Evolutionary conservation across 2,329 filamentous ascomycete genomes (phyloP).

Genomic region (Colletotrichum horii): DNA sequence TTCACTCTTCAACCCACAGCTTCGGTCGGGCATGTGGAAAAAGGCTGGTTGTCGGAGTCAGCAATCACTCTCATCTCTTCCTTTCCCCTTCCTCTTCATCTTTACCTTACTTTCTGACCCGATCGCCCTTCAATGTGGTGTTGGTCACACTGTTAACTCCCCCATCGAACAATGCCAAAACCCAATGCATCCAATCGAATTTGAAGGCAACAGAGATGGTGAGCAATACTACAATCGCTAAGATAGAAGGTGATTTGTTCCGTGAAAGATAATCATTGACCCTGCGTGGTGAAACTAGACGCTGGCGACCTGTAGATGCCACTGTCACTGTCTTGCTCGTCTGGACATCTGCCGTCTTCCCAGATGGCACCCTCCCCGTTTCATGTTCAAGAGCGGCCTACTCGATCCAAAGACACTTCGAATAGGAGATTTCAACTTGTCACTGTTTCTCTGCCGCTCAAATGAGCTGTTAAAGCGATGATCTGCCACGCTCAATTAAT

Average conservation of each 20-base stretch:
- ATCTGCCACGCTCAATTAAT: neutral
- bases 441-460: neutral
- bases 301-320: neutral
- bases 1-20: neutral
- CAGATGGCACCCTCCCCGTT: neutral
- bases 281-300: neutral
- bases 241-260: neutral
- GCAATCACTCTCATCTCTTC: fast-evolving
- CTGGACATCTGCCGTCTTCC: neutral
- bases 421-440: neutral
- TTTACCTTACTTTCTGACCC: neutral
- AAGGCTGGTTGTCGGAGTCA: neutral
- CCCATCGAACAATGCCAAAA: neutral
- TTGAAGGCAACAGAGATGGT: neutral
- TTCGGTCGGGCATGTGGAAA: neutral
- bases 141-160: neutral
- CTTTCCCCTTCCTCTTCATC: neutral
- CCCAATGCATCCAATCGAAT: neutral
- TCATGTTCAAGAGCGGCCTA: neutral
- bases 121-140: neutral
- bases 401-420: neutral
- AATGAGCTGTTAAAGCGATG: neutral
- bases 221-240: neutral
- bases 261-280: neutral
- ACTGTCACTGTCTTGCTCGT: neutral